A percentile compares a stretch with the other conserved stretches of the same genome.
Evolutionary conservation across 2,329 filamentous ascomycete species (phyloP).

Genomic region (Arthrinium puccinioides): DNA sequence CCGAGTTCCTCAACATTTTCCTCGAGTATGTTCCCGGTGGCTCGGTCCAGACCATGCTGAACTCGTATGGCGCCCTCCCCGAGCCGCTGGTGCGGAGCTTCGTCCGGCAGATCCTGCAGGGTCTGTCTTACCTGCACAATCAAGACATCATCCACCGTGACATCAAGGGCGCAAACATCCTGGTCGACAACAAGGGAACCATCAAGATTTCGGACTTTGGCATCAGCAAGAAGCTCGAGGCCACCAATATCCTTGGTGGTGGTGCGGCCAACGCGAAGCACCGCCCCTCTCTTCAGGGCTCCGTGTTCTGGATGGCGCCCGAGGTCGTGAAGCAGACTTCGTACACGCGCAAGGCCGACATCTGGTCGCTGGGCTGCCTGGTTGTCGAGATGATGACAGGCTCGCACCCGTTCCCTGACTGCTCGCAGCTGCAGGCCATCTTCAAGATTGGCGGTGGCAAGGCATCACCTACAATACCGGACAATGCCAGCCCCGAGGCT

Average conservation of each 20-base stretch:
- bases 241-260: constrained; percentile 70
- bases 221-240: constrained; percentile 96
- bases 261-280: constrained; percentile 62
- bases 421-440: constrained; percentile 93
- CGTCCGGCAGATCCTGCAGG: constrained; percentile 88
- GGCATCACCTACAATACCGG: constrained; percentile 81
- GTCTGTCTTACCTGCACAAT: constrained; percentile 87
- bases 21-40: constrained; percentile 97
- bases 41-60: constrained; percentile 96
- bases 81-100: constrained; percentile 95
- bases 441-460: constrained; percentile 94
- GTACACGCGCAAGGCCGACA: constrained; percentile 96
- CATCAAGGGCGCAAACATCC: constrained; percentile 97
- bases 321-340: constrained; percentile 97
- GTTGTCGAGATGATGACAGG: constrained; percentile 99
- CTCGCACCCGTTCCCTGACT: constrained; percentile 91
- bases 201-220: constrained; percentile 99
- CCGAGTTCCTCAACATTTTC: constrained; percentile 96
- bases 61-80: constrained; percentile 91
- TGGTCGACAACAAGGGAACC: constrained; percentile 97
- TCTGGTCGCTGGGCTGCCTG: constrained; percentile 94
- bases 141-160: constrained; percentile 96
- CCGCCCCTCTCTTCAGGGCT: constrained; percentile 81
- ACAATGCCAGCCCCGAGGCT: constrained; percentile 77
- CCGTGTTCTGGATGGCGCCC: constrained; percentile 99